Conservation (phyloP, 805 yeast species). For the Metschnikowia vanudenii region DNA sequence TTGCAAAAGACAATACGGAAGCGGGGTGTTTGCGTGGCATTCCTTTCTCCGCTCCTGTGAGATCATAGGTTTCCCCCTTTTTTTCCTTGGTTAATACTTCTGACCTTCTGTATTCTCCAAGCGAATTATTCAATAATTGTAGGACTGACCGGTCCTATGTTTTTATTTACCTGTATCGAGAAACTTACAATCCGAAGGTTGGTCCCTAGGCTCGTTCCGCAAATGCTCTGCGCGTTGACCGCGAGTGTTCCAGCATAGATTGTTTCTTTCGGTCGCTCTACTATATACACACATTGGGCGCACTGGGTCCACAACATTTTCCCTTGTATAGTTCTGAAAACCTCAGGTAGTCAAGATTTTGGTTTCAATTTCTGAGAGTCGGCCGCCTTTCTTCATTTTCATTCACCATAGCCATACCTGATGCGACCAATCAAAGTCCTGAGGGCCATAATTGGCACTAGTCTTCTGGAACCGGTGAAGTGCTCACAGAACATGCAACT, state of each 20-base stretch:
- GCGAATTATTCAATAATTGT: neutral
- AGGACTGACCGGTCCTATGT: neutral
- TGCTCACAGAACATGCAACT: slow-evolving; percentile 37
- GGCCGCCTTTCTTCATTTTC: neutral
- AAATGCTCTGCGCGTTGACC: slow-evolving; percentile 6
- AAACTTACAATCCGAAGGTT: too few species aligned
- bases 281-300: slow-evolving; percentile 6
- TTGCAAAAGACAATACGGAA: too few species aligned
- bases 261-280: neutral
- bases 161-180: too few species aligned
- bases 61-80: too few species aligned
- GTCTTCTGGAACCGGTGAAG: slow-evolving; percentile 31
- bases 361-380: neutral
- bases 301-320: slow-evolving; percentile 2
- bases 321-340: slow-evolving; percentile 1
- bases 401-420: neutral
- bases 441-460: slow-evolving; percentile 16
- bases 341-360: neutral
- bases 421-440: slow-evolving; percentile 11
- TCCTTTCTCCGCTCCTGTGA: too few species aligned
- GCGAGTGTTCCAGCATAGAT: neutral
- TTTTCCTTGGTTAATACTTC: too few species aligned
- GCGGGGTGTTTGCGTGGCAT: too few species aligned
- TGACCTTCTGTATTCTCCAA: too few species aligned
- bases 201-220: slow-evolving; percentile 1